These are phyloP conservation scores for Talaromyces liani DNA, from an alignment of 495 filamentous ascomycete species.

Conservation along the genomic window DNA sequence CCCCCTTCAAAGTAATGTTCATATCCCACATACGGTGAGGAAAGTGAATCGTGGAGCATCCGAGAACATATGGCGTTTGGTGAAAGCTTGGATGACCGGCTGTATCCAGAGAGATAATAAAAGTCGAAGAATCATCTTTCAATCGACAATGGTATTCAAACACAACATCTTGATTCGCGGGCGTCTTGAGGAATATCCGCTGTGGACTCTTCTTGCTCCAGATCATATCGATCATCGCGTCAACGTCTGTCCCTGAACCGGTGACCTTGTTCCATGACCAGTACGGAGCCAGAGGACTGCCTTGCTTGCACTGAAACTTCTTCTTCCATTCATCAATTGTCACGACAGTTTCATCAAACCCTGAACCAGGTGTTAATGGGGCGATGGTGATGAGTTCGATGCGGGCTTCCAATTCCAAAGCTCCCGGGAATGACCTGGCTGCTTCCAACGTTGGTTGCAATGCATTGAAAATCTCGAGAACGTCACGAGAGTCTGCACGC, in stretches of 20 bases:
- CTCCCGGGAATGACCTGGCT: conserved; percentile 21
- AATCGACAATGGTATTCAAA: conserved; percentile 47
- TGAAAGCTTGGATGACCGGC: conserved; percentile 19
- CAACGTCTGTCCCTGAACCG: conserved; percentile 26
- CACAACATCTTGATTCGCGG: conserved; percentile 20
- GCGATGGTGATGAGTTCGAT: conserved; percentile 24
- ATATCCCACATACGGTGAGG: conserved; percentile 42
- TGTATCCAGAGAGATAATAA: conserved; percentile 45
- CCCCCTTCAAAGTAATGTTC: conserved; percentile 18
- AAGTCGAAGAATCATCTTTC: conserved; percentile 12
- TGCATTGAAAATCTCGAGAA: conserved; percentile 15
- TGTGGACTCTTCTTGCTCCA: conserved; percentile 16
- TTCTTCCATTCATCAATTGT: conserved; percentile 18
- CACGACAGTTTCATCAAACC: conserved; percentile 8
- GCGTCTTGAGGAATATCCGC: conserved; percentile 24
- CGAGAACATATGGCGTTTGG: conserved; percentile 14
- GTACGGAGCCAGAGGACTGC: conserved; percentile 12
- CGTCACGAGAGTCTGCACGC: not conserved
- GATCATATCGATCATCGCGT: conserved; percentile 28
- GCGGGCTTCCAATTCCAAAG: conserved; percentile 26
- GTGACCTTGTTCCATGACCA: conserved; percentile 29
- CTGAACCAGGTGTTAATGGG: conserved; percentile 10
- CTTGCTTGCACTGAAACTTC: conserved; percentile 17
- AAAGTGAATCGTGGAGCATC: conserved; percentile 32
- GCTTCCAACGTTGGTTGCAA: conserved; percentile 20